Conservation (phyloP, 176 grass and related monocot species). For the Saccharum spontaneum region DNA sequence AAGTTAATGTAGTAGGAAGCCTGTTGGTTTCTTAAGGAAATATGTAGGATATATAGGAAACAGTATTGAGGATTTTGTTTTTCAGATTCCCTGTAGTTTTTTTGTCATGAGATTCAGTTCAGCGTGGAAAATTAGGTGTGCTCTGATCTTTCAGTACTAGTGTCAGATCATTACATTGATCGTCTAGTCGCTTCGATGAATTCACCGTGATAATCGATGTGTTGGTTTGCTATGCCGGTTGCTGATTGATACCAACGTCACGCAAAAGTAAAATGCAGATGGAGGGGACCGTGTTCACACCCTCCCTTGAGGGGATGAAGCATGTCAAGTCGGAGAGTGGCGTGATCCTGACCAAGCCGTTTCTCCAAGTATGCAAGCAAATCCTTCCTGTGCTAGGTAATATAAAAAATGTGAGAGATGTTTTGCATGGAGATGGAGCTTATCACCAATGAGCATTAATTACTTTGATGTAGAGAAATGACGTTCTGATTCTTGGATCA, state of each 20-base stretch:
- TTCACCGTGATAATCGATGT: background rate
- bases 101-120: background rate
- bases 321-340: conserved; percentile 61
- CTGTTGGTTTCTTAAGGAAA: background rate
- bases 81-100: background rate
- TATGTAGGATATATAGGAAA: background rate
- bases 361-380: conserved; percentile 86
- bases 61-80: background rate
- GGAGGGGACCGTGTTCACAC: conserved; percentile 74
- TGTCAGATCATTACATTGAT: background rate
- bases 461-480: background rate
- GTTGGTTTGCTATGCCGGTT: too few species aligned
- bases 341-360: conserved; percentile 69
- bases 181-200: background rate
- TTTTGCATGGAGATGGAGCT: background rate
- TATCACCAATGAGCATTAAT: background rate
- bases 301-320: conserved; percentile 76
- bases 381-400: conserved; percentile 90
- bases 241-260: background rate
- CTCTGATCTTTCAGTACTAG: background rate
- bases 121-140: background rate
- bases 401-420: background rate
- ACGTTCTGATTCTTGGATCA: conserved; percentile 26
- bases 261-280: conserved; percentile 14
- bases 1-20: background rate